These are phyloP conservation scores for Exobasidium rhododendri DNA, from an alignment of 1,284 basidiomycete genomes.

Conservation along the genomic window DNA sequence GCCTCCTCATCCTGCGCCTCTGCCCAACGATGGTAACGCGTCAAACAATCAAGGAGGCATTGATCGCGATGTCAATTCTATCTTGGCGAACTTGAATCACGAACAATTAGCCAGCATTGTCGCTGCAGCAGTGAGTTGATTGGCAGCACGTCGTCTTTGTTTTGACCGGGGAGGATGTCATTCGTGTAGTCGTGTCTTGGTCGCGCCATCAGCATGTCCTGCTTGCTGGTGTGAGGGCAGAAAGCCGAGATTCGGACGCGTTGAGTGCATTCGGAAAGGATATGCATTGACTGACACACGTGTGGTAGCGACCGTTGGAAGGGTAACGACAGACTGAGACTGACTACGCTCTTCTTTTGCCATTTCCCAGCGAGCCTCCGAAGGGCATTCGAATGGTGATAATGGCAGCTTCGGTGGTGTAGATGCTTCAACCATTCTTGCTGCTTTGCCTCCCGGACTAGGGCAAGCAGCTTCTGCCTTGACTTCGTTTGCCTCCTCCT, in stretches of 20 bases:
- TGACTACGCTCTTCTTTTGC: neutral
- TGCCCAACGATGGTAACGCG: neutral
- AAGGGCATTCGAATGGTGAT: constrained; percentile 12
- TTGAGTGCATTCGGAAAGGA: too few relatives aligned
- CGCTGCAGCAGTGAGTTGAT: constrained; percentile 28
- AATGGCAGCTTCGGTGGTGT: neutral
- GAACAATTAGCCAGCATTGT: constrained; percentile 49
- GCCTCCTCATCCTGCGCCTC: constrained; percentile 1
- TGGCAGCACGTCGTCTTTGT: too few relatives aligned
- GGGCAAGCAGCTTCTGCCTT: constrained; percentile 45
- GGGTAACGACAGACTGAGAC: too few relatives aligned
- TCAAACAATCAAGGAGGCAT: neutral
- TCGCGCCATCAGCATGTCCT: too few relatives aligned
- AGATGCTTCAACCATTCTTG: constrained; percentile 17
- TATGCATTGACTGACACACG: too few relatives aligned
- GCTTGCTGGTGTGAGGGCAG: too few relatives aligned
- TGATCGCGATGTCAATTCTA: constrained; percentile 39
- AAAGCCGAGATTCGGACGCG: too few relatives aligned
- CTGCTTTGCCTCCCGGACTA: constrained; percentile 24
- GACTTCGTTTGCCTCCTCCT: constrained; percentile 39
- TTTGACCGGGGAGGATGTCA: too few relatives aligned
- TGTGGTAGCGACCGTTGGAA: too few relatives aligned
- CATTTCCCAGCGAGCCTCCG: constrained; percentile 21
- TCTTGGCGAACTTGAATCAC: constrained; percentile 42
- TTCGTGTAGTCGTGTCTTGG: too few relatives aligned